phyloP scores from a whole-genome alignment of 495 filamentous ascomycete genomes.

The Xylona heveae region DNA sequence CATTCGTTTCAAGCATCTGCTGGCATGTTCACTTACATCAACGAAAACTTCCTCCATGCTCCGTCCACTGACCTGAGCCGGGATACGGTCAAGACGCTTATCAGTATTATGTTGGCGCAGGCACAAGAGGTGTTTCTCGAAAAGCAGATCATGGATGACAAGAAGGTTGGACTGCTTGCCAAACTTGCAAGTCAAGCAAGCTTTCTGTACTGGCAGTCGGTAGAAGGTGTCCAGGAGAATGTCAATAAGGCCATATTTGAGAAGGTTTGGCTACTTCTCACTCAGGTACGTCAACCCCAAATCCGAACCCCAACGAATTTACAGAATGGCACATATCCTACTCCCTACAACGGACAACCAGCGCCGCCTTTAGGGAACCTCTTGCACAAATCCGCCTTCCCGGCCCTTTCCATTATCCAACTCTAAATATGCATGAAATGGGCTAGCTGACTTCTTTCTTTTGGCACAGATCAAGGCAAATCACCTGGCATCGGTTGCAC shows the following conservation, averaged over 20 bases:
- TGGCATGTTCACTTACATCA: conserved; percentile 99
- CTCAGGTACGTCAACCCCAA: conserved; percentile 32
- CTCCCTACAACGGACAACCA: no score
- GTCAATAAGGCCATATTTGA: conserved; percentile 84
- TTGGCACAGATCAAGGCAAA: conserved; percentile 50
- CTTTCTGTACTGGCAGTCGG: conserved; percentile 68
- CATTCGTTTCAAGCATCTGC: conserved; percentile 96
- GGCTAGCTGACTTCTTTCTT: no score
- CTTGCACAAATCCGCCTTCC: no score
- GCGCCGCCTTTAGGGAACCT: no score
- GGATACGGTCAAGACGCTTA: conserved; percentile 87
- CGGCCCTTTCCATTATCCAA: no score
- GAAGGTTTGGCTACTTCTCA: conserved; percentile 75
- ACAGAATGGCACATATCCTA: no score
- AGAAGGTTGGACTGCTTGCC: conserved; percentile 80
- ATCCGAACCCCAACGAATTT: no score
- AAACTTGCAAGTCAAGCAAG: conserved; percentile 84
- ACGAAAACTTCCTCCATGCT: conserved; percentile 95
- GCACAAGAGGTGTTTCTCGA: conserved; percentile 94
- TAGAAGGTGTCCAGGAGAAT: conserved; percentile 82
- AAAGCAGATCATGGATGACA: conserved; percentile 81
- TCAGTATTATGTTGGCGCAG: conserved; percentile 82
- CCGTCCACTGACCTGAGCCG: conserved; percentile 85
- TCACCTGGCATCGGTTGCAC: conserved; percentile 67
- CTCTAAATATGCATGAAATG: no score